Evolutionary conservation across 129 eudicot species (phyloP).

Genomic region (Scalesia atractyloides): DNA sequence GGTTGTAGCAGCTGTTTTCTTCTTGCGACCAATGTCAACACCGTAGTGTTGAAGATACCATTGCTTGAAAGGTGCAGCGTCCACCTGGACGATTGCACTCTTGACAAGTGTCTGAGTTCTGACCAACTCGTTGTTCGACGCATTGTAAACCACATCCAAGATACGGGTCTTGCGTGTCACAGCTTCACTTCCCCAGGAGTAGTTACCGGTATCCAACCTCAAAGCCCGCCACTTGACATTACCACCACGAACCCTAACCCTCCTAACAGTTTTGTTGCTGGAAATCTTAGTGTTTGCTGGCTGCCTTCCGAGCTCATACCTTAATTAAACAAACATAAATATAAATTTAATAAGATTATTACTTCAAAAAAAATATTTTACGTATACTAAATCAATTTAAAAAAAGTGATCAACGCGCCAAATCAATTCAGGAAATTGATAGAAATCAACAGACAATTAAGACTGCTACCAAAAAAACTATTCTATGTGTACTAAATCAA

Average conservation of each 20-base stretch:
- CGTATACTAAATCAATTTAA: no score
- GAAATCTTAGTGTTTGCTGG: conserved; percentile 82
- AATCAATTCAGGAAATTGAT: no score
- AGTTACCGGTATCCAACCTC: conserved; percentile 88
- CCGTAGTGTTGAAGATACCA: conserved; percentile 91
- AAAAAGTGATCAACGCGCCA: no score
- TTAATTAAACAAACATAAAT: conserved; percentile 5
- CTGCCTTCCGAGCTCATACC: conserved; percentile 92
- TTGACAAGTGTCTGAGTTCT: conserved; percentile 85
- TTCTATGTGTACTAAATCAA: no score
- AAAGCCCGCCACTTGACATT: conserved; percentile 92
- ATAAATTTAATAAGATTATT: no score
- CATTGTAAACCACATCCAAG: conserved; percentile 87
- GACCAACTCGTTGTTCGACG: conserved; percentile 89
- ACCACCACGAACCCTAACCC: conserved; percentile 82
- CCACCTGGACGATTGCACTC: conserved; percentile 84
- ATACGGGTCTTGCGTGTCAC: conserved; percentile 79
- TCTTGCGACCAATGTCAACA: conserved; percentile 85
- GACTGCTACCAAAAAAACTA: no score
- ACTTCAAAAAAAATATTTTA: no score
- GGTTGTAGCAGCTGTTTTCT: conserved; percentile 52
- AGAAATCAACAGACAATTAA: no score
- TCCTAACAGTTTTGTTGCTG: conserved; percentile 75
- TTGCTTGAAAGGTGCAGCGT: conserved; percentile 82
- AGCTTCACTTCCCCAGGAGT: conserved; percentile 93